Conservation (phyloP, 1,284 basidiomycete species). For the Termitomyces sp. region DNA sequence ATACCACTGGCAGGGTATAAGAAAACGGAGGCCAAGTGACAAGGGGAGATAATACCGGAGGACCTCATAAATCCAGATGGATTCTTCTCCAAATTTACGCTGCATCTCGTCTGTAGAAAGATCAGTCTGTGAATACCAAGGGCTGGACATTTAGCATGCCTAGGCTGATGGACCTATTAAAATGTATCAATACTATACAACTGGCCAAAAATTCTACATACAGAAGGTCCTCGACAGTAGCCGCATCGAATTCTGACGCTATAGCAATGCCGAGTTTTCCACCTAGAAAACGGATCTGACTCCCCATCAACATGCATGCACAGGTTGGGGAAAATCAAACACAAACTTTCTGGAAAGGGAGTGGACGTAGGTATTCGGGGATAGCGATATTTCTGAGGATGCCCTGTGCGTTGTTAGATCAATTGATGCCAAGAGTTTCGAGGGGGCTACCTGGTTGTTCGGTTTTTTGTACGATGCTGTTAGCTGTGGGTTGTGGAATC, state of each 20-base stretch:
- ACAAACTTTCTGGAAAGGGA: constrained; percentile 82
- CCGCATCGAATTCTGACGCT: constrained; percentile 82
- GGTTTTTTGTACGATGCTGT: constrained; percentile 89
- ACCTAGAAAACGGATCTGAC: constrained; percentile 90
- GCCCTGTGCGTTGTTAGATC: constrained; percentile 42
- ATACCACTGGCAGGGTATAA: constrained; percentile 59
- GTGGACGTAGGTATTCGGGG: constrained; percentile 72
- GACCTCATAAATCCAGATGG: constrained; percentile 89
- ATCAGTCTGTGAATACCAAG: neutral
- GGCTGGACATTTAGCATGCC: constrained; percentile 27
- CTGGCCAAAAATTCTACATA: constrained; percentile 30
- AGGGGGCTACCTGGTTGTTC: constrained; percentile 62
- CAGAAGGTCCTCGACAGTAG: constrained; percentile 87
- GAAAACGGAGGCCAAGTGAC: constrained; percentile 2
- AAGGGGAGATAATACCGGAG: constrained; percentile 45
- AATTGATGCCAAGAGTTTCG: neutral
- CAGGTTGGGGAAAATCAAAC: neutral
- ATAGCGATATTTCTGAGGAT: constrained; percentile 81
- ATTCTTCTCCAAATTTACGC: constrained; percentile 76
- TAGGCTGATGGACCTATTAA: constrained; percentile 41
- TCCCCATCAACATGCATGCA: neutral
- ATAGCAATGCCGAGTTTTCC: constrained; percentile 92
- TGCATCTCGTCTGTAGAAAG: constrained; percentile 70
- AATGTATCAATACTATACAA: constrained; percentile 1
- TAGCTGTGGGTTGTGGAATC: constrained; percentile 43